Base-by-base conservation (phyloP, 768 basidiomycete genomes). In the Rhodotorula paludigena region DNA sequence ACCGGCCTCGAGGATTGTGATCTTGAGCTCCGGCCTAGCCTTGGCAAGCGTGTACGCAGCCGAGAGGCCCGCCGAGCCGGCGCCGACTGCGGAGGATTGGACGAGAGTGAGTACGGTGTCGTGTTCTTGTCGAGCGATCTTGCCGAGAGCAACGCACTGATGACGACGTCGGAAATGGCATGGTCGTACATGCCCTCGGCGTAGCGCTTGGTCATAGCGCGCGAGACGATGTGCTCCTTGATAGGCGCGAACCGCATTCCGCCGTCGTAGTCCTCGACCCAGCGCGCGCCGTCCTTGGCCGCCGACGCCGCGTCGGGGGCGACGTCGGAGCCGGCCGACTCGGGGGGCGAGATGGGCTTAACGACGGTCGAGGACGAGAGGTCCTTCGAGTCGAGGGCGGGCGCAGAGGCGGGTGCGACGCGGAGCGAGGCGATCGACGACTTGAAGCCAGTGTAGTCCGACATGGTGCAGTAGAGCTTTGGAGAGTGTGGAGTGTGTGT, bases 191-290 rank as follows among this genome's bases (percentile, higher is more conserved):
- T 85, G 73, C 80, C 83, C 73, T 83, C 82, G 77, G 86, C 88
- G 82, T 89, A 89, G 85, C 87, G 79, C 78, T 84, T 86, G 73
- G 87, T 87, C 87, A 88, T 89, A 53, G 87, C 87, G 49, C 87
- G 81, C 15, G 87, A 85, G 5, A 89, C 87, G 69, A 88, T 84
- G 14, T 87, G 85, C 78, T 89, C 88, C 73, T 32, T 57, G 56
- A 42, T 32, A 16, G 55, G 55, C 30, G 57, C 42, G 20, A 58
- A 58, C 11, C 32, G 39, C 39, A 42, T 15, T 21, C 14, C 4
- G 56, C 41, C 30, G 32, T 57, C 28, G 4, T 11, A 42, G 30
- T 44, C 56, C 30, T 41, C 39, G 55, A 39, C 38, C 8, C 23
- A 38, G 55, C 39, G 39, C 11, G 21, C 35, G 28, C 21, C 23